Percentiles rank a stretch among this genome's conserved stretches.
Conservation (phyloP, 768 basidiomycete genomes). For the Tulasnella sp. region DNA sequence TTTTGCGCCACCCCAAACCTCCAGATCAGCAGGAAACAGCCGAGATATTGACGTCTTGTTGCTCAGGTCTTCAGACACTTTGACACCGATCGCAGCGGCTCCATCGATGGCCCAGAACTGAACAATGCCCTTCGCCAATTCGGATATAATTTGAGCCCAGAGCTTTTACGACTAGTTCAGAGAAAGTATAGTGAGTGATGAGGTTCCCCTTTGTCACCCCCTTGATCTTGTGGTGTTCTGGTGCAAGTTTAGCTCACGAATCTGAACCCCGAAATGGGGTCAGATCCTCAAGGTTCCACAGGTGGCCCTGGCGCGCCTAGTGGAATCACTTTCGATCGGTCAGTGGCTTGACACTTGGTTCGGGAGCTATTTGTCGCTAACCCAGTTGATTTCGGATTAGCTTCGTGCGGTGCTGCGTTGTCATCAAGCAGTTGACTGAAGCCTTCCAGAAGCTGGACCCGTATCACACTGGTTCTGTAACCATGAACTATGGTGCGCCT, state of each 20-base stretch:
- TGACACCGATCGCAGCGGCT: conserved; percentile 76
- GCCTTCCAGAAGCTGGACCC: conserved; percentile 61
- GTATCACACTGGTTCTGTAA: conserved; percentile 60
- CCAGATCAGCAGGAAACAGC: background rate
- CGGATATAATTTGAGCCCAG: conserved; percentile 70
- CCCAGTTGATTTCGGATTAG: background rate
- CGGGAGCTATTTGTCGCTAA: background rate
- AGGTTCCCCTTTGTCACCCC: background rate
- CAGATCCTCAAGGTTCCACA: conserved; percentile 16
- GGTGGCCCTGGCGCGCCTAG: conserved; percentile 29
- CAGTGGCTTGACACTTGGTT: background rate
- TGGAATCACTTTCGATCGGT: conserved; percentile 78
- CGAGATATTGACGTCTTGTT: background rate
- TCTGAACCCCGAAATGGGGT: conserved; percentile 17
- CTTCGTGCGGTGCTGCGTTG: conserved; percentile 82
- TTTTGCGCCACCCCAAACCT: background rate
- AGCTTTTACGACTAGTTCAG: conserved; percentile 59
- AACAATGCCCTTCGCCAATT: conserved; percentile 70
- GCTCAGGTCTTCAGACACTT: conserved; percentile 67
- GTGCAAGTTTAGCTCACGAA: background rate
- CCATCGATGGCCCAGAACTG: conserved; percentile 74
- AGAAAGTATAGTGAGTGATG: conserved; percentile 65
- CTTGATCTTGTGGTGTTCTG: background rate
- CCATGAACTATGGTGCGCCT: conserved; percentile 67
- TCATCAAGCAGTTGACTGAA: conserved; percentile 72